Base-by-base conservation (phyloP, 2,329 filamentous ascomycete genomes). In the Pseudocercospora vitis region DNA sequence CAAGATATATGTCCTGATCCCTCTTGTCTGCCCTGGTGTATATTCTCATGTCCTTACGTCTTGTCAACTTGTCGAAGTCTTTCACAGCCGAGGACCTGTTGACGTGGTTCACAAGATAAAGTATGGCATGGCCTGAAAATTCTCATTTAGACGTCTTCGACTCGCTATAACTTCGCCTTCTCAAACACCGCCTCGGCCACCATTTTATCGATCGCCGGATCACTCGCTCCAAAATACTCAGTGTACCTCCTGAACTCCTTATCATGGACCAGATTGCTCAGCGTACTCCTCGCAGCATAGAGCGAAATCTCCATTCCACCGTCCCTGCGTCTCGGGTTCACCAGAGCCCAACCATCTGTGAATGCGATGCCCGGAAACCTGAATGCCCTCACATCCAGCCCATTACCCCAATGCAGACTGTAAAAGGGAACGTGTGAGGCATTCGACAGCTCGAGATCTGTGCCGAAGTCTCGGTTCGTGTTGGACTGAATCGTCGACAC, bases 371-470 rank as follows among this genome's bases (percentile, higher is more conserved):
- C 42, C 2, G 53, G 44, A 4, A 51, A 29, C 14, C 56, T 23
- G n/a, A 21, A 44, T 5, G 39, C 33, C 12, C 31, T 32, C 6
- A 53, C 32, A 19, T 52, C 29, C 19, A 59, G 23, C 6, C 53
- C 53, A 23, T 47, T 48, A 8, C 56, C 56, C 53, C 53, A 59
- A 7, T 39, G 14, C 21, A 53, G 33, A 7, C 47, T 46, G 47
- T 56, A 56, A 33, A 59, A 53, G 1, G 53, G 28, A 3, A 52
- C 26, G 31, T 55, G 48, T 12, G 42, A 29, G 8, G 45, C 29
- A 39, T 56, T 50, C 31, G 45, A 45, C 19, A 56, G 48, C 26
- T 59, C 56, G 29, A 59, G 26, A 44, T 59, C 56, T 11, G 53
- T 48, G 5, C 53, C 56, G 42, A 55, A 55, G 14, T 56, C 53